Conservation (phyloP, 2,329 filamentous ascomycete genomes). For the Penicillium janthinellum region DNA sequence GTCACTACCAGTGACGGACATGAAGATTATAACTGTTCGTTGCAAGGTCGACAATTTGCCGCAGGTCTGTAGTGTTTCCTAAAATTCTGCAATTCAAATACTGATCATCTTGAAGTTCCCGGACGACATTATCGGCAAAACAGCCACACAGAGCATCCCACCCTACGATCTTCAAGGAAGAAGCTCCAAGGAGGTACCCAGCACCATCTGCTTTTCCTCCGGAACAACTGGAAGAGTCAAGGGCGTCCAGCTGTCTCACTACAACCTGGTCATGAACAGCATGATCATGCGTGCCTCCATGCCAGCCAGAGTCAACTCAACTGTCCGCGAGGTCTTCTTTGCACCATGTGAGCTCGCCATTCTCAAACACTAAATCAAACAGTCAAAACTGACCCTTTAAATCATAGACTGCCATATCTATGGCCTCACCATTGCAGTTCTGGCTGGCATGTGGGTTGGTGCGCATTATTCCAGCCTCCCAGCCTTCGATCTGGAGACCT, state of each 20-base stretch:
- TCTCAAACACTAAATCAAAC: too few relatives aligned
- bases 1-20: too few relatives aligned
- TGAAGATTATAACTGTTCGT: too few relatives aligned
- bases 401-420: conserved; percentile 24
- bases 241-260: conserved; percentile 77
- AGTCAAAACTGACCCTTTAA: too few relatives aligned
- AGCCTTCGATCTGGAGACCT: conserved; percentile 21
- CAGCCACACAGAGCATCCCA: too few relatives aligned
- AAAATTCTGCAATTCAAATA: too few relatives aligned
- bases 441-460: conserved; percentile 25
- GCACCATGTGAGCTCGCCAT: conserved; percentile 18
- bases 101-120: too few relatives aligned
- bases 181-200: conserved; percentile 21
- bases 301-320: conserved; percentile 17
- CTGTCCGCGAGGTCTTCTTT: conserved; percentile 24
- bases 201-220: conserved; percentile 61
- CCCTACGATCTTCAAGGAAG: conserved; percentile 22
- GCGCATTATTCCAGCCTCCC: conserved; percentile 16
- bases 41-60: too few relatives aligned
- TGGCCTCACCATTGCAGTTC: conserved; percentile 17
- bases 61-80: too few relatives aligned
- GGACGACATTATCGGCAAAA: too few relatives aligned
- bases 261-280: conserved; percentile 73
- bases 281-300: conserved; percentile 21
- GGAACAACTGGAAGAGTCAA: conserved; percentile 85